phyloP scores from a whole-genome alignment of 2,329 filamentous ascomycete species.

The Aspergillus costaricaensis region DNA sequence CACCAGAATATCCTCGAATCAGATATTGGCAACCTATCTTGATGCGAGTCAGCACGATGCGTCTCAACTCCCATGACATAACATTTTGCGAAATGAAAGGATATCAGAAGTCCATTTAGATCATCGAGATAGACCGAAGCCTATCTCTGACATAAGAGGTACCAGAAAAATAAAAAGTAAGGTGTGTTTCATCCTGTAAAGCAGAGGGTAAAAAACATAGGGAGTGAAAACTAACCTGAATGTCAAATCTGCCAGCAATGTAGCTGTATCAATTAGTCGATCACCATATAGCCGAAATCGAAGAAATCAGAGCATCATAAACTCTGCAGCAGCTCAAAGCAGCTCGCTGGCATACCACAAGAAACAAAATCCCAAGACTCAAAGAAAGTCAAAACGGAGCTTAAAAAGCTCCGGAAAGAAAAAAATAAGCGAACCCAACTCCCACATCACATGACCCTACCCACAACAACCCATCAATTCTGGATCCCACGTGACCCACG shows the following conservation, averaged over 20 bases:
- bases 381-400: neutral
- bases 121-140: slow-evolving; percentile 63
- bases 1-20: neutral
- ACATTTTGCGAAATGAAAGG: neutral
- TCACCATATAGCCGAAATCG: neutral
- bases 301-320: slow-evolving; percentile 11
- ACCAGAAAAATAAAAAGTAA: slow-evolving; percentile 77
- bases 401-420: slow-evolving; percentile 9
- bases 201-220: slow-evolving; percentile 27
- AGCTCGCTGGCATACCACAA: neutral
- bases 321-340: neutral
- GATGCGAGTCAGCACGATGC: slow-evolving; percentile 17
- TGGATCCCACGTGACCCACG: slow-evolving; percentile 36
- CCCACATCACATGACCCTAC: slow-evolving; percentile 17
- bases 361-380: slow-evolving; percentile 7
- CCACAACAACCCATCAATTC: neutral
- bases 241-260: neutral
- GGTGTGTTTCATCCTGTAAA: slow-evolving; percentile 71
- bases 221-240: slow-evolving; percentile 11
- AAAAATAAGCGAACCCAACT: slow-evolving; percentile 20
- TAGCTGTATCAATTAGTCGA: neutral
- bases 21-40: slow-evolving; percentile 2
- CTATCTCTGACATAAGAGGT: slow-evolving; percentile 89
- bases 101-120: slow-evolving; percentile 83
- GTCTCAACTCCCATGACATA: slow-evolving; percentile 8